Base-by-base conservation (phyloP, 805 yeast species). In the Scheffersomyces spartinae region DNA sequence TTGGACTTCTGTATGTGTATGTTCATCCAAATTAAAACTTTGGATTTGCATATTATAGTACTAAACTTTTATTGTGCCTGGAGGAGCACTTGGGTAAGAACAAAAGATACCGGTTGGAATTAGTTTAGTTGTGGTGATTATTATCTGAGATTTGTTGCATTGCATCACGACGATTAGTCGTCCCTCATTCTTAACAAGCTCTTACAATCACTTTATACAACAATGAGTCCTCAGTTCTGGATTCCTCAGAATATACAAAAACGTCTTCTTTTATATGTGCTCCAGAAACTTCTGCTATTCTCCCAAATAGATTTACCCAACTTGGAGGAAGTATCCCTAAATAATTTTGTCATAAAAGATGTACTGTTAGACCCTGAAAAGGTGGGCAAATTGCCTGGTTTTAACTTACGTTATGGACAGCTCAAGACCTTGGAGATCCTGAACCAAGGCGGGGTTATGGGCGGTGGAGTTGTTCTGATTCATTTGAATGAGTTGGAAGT, bases 241-340 rank as follows among this genome's bases (percentile, higher is more conserved):
- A 65, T 82, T 49, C 88, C 94, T 5, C 88, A 77, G 47, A 81
- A 79, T 49, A 62, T 86, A 21, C 95, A 85, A 42, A 79, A 81
- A 52, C 61, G 94, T 39, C 66, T 85, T 19, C 67, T 86, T 21
- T 71, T 80, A 21, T 84, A 83, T 48, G 71, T 85, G 4, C 64
- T 86, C 14, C 82, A 80, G 45, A 88, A 83, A 49, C 68, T 85
- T 22, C 73, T 86, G 9, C 53, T 86, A 21, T 82, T 86, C 42
- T 79, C 94, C 1, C 80, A 77, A 36, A 68, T 85, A 13, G 93
- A 85, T 47, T 58, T 84, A 11, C 78, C 84, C 11, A 79, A 84
- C 43, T 48, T 86, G 27, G 91, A 84, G 32, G 61, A 59, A 41
- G 84, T 86, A 0, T 75, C 93, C 4, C 53, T 82, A 56, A 47